A percentile compares a stretch with the other conserved stretches of the same genome.
phyloP scores from a whole-genome alignment of 2,329 filamentous ascomycete species.

The Alternaria novae-zelandiae region DNA sequence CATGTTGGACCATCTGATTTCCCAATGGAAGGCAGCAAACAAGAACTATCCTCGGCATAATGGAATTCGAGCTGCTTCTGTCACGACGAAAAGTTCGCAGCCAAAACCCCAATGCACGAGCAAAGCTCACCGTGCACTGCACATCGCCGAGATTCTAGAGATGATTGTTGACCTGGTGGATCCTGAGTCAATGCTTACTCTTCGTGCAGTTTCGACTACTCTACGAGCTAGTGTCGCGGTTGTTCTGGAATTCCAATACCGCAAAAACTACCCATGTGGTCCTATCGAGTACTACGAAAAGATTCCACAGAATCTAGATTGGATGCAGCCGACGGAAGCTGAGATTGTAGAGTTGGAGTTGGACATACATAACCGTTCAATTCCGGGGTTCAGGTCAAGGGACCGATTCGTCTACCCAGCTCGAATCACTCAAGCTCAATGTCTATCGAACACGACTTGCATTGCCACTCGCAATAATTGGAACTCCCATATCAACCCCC shows the following conservation, averaged over 20 bases:
- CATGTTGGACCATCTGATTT: neutral
- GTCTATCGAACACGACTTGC: neutral
- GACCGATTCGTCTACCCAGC: too few species aligned
- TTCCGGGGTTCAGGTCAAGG: too few species aligned
- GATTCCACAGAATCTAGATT: neutral
- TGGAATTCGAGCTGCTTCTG: neutral
- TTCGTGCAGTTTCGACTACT: neutral
- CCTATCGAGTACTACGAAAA: neutral
- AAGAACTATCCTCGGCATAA: neutral
- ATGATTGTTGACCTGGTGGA: neutral
- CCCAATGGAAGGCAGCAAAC: neutral
- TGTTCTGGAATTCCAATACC: neutral
- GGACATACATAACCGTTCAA: fast-evolving
- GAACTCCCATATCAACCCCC: too few species aligned
- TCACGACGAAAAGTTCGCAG: neutral
- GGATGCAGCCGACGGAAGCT: neutral
- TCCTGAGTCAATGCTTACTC: neutral
- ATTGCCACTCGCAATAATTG: too few species aligned
- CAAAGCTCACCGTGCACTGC: neutral
- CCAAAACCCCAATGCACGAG: too few species aligned
- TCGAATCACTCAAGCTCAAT: neutral
- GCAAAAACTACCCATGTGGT: neutral
- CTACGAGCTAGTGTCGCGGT: neutral
- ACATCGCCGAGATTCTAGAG: neutral
- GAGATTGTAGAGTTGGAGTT: neutral